Evolutionary conservation across 2,329 filamentous ascomycete species (phyloP).

Genomic region (Clonostachys sp.): DNA sequence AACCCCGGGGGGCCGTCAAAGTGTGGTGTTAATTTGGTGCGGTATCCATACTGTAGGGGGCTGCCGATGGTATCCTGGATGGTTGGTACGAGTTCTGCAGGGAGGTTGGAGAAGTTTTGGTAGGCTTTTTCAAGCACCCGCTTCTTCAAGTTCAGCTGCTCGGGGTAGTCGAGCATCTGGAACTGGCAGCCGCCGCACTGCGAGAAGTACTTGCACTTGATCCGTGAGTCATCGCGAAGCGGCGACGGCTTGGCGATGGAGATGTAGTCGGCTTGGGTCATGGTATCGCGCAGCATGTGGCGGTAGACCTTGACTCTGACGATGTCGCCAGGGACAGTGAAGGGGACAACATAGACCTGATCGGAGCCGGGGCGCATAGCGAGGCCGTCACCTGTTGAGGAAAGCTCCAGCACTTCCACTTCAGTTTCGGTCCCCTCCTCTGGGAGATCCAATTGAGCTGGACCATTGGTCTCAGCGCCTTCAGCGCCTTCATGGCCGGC

Average conservation of each 20-base stretch:
- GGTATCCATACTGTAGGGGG: slow-evolving; percentile 86
- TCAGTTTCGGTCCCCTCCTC: slow-evolving; percentile 72
- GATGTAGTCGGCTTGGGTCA: slow-evolving; percentile 79
- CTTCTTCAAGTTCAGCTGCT: slow-evolving; percentile 82
- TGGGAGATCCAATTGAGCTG: slow-evolving; percentile 37
- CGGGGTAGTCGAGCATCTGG: slow-evolving; percentile 88
- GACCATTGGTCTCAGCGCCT: slow-evolving; percentile 7
- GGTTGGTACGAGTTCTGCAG: slow-evolving; percentile 67
- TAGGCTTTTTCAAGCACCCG: slow-evolving; percentile 88
- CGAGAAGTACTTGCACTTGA: slow-evolving; percentile 83
- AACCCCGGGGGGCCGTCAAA: slow-evolving; percentile 72
- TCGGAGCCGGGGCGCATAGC: slow-evolving; percentile 62
- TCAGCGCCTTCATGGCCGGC: slow-evolving; percentile 18
- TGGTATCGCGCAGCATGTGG: slow-evolving; percentile 60
- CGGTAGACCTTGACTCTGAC: slow-evolving; percentile 75
- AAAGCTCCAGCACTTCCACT: slow-evolving; percentile 75
- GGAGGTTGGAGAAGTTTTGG: slow-evolving; percentile 81
- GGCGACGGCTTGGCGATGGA: slow-evolving; percentile 70
- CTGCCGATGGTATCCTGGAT: slow-evolving; percentile 85
- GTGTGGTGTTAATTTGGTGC: slow-evolving; percentile 95
- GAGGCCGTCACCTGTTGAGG: slow-evolving; percentile 88
- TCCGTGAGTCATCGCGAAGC: slow-evolving; percentile 69
- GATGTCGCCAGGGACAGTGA: slow-evolving; percentile 79
- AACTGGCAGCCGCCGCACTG: slow-evolving; percentile 92
- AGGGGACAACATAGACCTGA: slow-evolving; percentile 81